These are phyloP conservation scores for Carpinus viminea DNA, from an alignment of 306 rosid genomes.

Conservation along the genomic window DNA sequence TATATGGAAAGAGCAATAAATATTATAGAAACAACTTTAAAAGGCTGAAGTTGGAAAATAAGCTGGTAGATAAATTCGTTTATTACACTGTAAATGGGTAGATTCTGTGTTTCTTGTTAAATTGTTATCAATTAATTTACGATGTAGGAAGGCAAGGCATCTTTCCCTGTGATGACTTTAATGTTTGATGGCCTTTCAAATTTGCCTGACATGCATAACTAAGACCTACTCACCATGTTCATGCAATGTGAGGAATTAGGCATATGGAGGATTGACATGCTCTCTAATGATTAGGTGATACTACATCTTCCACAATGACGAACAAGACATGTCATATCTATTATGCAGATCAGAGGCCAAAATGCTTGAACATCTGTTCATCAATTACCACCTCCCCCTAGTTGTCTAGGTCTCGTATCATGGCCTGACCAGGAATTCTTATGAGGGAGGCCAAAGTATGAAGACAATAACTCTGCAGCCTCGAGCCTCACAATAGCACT, in stretches of 20 bases:
- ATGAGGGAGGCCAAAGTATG: too few species aligned
- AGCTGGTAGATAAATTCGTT: slow-evolving; percentile 10
- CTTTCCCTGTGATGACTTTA: not conserved
- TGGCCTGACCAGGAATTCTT: too few species aligned
- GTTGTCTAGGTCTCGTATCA: too few species aligned
- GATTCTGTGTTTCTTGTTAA: slow-evolving; percentile 12
- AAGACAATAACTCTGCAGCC: too few species aligned
- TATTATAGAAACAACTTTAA: not conserved
- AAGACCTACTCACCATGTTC: not conserved
- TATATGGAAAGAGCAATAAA: slow-evolving; percentile 50
- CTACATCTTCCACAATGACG: too few species aligned
- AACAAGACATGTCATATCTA: too few species aligned
- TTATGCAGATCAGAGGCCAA: too few species aligned
- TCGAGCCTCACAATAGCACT: too few species aligned
- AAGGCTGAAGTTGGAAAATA: not conserved
- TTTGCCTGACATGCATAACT: not conserved
- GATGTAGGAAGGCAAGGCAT: not conserved
- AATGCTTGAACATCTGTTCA: too few species aligned
- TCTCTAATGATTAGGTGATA: not conserved
- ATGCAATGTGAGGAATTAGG: not conserved
- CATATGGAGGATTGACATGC: not conserved
- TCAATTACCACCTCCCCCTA: too few species aligned
- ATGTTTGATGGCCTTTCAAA: not conserved
- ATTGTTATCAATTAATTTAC: slow-evolving; percentile 4
- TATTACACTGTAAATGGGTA: slow-evolving; percentile 19